These are phyloP conservation scores for Letharia lupina DNA, from an alignment of 495 filamentous ascomycete genomes.

Conservation along the genomic window DNA sequence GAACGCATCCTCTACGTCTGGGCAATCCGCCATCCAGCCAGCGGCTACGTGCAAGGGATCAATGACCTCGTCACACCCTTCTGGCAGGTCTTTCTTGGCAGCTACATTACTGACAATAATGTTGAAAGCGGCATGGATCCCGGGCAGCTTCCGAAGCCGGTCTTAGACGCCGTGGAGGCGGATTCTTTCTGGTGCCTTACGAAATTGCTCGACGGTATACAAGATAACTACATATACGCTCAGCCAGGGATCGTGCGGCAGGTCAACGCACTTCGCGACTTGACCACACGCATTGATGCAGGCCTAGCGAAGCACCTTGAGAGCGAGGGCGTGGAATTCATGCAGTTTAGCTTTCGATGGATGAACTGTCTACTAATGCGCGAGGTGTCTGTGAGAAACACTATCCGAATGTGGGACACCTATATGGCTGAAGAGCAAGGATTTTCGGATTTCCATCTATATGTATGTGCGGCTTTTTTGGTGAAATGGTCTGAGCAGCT, in stretches of 20 bases:
- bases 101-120: slow-evolving; percentile 87
- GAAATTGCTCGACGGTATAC: slow-evolving; percentile 92
- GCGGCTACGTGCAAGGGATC: slow-evolving; percentile 96
- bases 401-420: slow-evolving; percentile 98
- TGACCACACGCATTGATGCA: slow-evolving; percentile 82
- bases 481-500: slow-evolving; percentile 96
- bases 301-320: slow-evolving; percentile 81
- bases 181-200: slow-evolving; percentile 98
- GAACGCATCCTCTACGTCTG: slow-evolving; percentile 95
- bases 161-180: slow-evolving; percentile 93
- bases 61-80: slow-evolving; percentile 97
- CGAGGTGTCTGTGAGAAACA: slow-evolving; percentile 91
- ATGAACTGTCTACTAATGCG: slow-evolving; percentile 99
- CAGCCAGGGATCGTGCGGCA: slow-evolving; percentile 95
- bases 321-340: slow-evolving; percentile 88
- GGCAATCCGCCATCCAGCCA: slow-evolving; percentile 94
- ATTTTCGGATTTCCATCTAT: slow-evolving; percentile 95
- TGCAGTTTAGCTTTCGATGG: slow-evolving; percentile 98
- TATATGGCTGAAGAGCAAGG: slow-evolving; percentile 98
- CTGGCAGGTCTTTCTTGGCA: slow-evolving; percentile 91
- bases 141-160: slow-evolving; percentile 79
- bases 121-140: slow-evolving; percentile 94
- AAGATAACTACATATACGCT: slow-evolving; percentile 97
- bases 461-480: slow-evolving; percentile 97
- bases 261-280: slow-evolving; percentile 75